Evolutionary conservation across 2,329 filamentous ascomycete genomes (phyloP), one percentile per base, ranked within the genome.

Genomic region (Ceratocystis destructans): DNA sequence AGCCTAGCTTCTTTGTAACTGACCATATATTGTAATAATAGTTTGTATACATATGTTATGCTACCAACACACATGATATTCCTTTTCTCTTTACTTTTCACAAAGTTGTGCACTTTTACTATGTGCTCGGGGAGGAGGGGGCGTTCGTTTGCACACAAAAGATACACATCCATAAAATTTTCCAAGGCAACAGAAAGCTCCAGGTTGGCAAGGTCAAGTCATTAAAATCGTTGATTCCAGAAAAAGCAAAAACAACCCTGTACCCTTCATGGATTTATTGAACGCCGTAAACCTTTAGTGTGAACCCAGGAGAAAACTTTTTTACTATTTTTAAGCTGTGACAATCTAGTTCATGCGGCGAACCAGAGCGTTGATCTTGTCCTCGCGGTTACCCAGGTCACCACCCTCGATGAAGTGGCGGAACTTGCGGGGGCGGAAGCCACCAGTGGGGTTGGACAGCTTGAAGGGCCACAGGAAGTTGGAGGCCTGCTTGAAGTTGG

Each of bases 391-490:
- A 78, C 94, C 94, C 74, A 95, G 83, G 80, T 99, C 94, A 87
- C 94, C 94, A 80, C 93, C 94, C 84, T 96, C 89, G 71, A 97
- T 89, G 83, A 90, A 97, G 84, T 97, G 92, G 84, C 91, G 94
- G 87, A 97, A 97, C 85, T 97, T 99, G 81, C 94, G 85, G 74
- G 88, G 80, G 74, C 88, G 88, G 90, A 97, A 99, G 71, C 94
- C 93, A 78, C 94, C 94, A 73, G 82, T 97, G 77, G 94, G 94
- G 87, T 96, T 96, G 86, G 86, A 91, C 73, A 99, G 89, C 89
- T 99, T 97, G 87, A 99, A 99, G 77, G 94, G 94, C 94, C 94
- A 99, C 73, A 97, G 82, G 87, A 97, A 97, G 88, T 97, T 99
- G 83, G 87, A 86, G 75, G 90, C 91, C 83, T 96, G 92, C 88